Base-by-base conservation (phyloP, 352 stramenopile genomes). In the Elongisporangium anandrum region DNA sequence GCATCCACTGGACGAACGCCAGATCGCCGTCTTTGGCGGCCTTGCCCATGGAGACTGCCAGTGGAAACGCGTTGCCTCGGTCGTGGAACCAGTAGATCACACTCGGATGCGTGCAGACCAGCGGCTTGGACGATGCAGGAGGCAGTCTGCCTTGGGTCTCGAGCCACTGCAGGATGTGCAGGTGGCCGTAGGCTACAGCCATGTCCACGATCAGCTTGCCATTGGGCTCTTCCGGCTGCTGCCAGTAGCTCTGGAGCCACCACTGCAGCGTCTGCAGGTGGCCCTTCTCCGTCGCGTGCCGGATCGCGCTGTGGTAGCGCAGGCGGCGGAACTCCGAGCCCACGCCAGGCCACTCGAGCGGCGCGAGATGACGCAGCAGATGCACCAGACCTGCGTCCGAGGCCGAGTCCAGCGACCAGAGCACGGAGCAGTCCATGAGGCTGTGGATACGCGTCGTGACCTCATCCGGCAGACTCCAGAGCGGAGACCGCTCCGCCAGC, bases 381-480 rank as follows among this genome's bases (percentile, higher is more conserved):
- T 79, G 64, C 60, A 86, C 64, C 34, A 73, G 72, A n/a, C 70
- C 72, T 9, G 57, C 45, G 9, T 63, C 63, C n/a, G 76, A 72
- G 10, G 74, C 79, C 15, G 56, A 63, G 22, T 70, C 66, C 52
- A 88, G 24, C 19, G 69, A 73, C 78, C 75, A 86, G 12, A 38
- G 17, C 19, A 41, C 22, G 0, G 78, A 84, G 4, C 21, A 15
- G 65, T 85, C 72, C 20, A 73, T 34, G 26, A 65, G 29, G 5
- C 29, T 8, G 29, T 41, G 29, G 9, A 41, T 41, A 8, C 29
- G 29, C 29, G 29, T 41, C 5, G 29, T 13, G 29, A 41, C 29
- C 29, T 41, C 29, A 8, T 41, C 29, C 29, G 29, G 29, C 29
- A 41, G 4, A 8, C 29, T 13, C 29, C 29, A 41, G 29, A 41